Conservation (phyloP, 2,329 filamentous ascomycete genomes). For the Monilinia fructigena region DNA sequence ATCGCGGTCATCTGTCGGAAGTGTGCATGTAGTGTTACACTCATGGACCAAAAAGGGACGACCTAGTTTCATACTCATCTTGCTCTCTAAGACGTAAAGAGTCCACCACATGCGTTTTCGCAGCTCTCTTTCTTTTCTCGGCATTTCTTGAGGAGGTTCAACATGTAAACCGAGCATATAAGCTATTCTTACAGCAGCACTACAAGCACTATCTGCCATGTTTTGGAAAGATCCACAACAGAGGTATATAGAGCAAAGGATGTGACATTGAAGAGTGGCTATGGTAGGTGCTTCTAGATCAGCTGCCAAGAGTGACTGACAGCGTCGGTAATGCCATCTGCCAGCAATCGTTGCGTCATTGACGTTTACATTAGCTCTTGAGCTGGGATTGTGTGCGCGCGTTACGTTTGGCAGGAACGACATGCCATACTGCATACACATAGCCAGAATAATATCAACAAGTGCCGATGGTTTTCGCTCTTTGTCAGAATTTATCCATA, state of each 20-base stretch:
- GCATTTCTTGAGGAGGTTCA: constrained; percentile 41
- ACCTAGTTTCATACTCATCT: constrained; percentile 43
- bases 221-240: constrained; percentile 44
- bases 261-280: constrained; percentile 44
- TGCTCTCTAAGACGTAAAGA: constrained; percentile 46
- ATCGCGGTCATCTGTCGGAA: constrained; percentile 41
- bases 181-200: constrained; percentile 42
- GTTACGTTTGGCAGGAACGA: constrained; percentile 29
- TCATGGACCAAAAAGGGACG: constrained; percentile 40
- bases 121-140: constrained; percentile 40
- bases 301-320: constrained; percentile 41
- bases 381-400: constrained; percentile 19
- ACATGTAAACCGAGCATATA: constrained; percentile 45
- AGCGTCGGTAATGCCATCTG: constrained; percentile 44
- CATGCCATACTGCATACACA: constrained; percentile 51
- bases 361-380: constrained; percentile 28
- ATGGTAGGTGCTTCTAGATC: constrained; percentile 44
- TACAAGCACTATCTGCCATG: constrained; percentile 41
- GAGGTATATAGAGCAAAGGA: constrained; percentile 44
- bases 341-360: constrained; percentile 42
- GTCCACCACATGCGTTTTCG: constrained; percentile 50
- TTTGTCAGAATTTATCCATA: constrained; percentile 40
- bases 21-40: constrained; percentile 35
- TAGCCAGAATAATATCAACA: constrained; percentile 52
- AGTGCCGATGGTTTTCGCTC: constrained; percentile 48